Evolutionary conservation across 2,329 filamentous ascomycete genomes (phyloP).

Genomic region (Monosporascus sp.): DNA sequence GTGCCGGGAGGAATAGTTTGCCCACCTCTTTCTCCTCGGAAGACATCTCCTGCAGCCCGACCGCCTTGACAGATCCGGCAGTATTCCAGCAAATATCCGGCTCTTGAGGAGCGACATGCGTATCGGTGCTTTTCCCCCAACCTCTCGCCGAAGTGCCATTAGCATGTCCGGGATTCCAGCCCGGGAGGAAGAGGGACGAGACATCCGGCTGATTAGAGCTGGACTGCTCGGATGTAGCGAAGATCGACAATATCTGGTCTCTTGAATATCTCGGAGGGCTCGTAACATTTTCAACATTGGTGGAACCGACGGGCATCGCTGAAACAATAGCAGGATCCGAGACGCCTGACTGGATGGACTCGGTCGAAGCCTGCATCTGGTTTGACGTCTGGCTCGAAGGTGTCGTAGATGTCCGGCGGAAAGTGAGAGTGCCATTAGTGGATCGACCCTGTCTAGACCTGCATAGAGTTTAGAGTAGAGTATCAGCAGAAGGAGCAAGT

Average conservation of each 20-base stretch:
- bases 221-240: slow-evolving; percentile 41
- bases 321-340: slow-evolving; percentile 45
- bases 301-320: slow-evolving; percentile 52
- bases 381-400: slow-evolving; percentile 36
- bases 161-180: slow-evolving; percentile 71
- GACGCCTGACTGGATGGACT: slow-evolving; percentile 20
- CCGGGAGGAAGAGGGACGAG: slow-evolving; percentile 62
- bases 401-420: slow-evolving; percentile 58
- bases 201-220: slow-evolving; percentile 51
- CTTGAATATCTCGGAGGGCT: slow-evolving; percentile 64
- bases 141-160: slow-evolving; percentile 58
- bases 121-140: slow-evolving; percentile 76
- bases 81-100: slow-evolving; percentile 92
- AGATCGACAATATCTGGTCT: slow-evolving; percentile 74
- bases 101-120: slow-evolving; percentile 67
- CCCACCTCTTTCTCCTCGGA: slow-evolving; percentile 55
- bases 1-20: slow-evolving; percentile 9
- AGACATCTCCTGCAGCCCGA: slow-evolving; percentile 67
- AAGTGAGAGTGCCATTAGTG: slow-evolving; percentile 58
- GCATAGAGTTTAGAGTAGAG: slow-evolving; percentile 7
- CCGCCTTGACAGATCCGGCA: slow-evolving; percentile 61
- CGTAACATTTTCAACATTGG: slow-evolving; percentile 35
- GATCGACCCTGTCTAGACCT: slow-evolving; percentile 56
- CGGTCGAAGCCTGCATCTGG: slow-evolving; percentile 30
- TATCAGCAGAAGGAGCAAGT: not conserved